phyloP scores from a whole-genome alignment of 768 basidiomycete genomes.

The Tremella yokohamensis region DNA sequence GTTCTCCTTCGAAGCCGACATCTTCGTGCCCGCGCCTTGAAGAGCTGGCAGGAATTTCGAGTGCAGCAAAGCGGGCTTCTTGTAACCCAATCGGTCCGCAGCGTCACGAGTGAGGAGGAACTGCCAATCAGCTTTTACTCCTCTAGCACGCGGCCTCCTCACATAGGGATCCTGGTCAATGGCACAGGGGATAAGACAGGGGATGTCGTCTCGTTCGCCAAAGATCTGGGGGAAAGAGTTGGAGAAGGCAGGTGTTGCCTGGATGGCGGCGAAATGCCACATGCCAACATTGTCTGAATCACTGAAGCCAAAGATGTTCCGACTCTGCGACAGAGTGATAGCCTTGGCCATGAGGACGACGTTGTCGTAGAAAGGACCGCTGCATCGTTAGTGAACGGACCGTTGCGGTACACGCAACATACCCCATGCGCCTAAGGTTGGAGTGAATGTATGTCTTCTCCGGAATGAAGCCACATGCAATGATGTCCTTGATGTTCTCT shows the following conservation, averaged over 20 bases:
- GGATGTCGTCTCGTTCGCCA: conserved; percentile 73
- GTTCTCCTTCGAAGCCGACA: conserved; percentile 93
- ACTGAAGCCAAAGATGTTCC: conserved; percentile 92
- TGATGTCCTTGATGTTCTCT: conserved; percentile 90
- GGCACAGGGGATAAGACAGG: conserved; percentile 93
- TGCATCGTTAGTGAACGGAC: conserved; percentile 19
- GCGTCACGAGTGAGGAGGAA: conserved; percentile 97
- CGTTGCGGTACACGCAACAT: conserved; percentile 15
- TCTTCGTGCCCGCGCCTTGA: conserved; percentile 97
- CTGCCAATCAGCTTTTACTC: conserved; percentile 54
- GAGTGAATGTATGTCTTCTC: conserved; percentile 97
- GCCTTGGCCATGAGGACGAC: conserved; percentile 87
- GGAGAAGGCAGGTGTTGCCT: conserved; percentile 93
- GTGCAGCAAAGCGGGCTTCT: conserved; percentile 86
- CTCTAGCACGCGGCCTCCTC: conserved; percentile 7
- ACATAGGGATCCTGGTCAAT: conserved; percentile 70
- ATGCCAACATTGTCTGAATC: conserved; percentile 99
- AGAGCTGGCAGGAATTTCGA: conserved; percentile 97
- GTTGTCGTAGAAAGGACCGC: conserved; percentile 90
- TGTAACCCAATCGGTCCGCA: conserved; percentile 88
- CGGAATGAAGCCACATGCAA: conserved; percentile 87
- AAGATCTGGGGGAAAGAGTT: conserved; percentile 99
- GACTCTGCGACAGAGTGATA: conserved; percentile 88
- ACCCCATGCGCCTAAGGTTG: conserved; percentile 77
- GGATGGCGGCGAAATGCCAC: conserved; percentile 90